Base-by-base conservation (phyloP, 2,329 filamentous ascomycete genomes). In the Seiridium unicorne region DNA sequence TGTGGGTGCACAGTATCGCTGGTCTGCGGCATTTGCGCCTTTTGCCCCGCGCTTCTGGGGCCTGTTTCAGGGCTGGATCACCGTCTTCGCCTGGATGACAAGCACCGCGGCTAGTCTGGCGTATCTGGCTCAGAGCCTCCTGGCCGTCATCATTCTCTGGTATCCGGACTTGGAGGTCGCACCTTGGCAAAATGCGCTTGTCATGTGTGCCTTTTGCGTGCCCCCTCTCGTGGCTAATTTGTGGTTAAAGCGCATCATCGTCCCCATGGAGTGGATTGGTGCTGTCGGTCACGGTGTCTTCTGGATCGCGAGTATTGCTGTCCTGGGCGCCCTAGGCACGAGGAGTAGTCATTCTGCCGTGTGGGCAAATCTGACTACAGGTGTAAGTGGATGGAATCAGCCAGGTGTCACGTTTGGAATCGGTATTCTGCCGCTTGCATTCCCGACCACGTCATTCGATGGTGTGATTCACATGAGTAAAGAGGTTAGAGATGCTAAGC, bases 1-100 rank as follows among this genome's bases (percentile, higher is more conserved):
- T n/a, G 57, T 59, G 3, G 57, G 57, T n/a, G 57, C 57, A 1
- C 57, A 59, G 32, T 59, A 59, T n/a, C 57, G 57, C 3, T 59
- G 57, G 49, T 53, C 57, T 2, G 49, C 42, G 31, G 32, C 35
- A 26, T 59, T 59, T 42, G 57, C 57, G 7, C 57, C 47, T 11
- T 51, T 49, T 7, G 10, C 48, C n/a, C 57, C 40, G 42, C 47
- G 57, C 48, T 59, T 59, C 49, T 59, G 57, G 57, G 49, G 57
- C 31, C 40, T 59, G 18, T 53, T 59, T 42, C 57, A 59, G 40
- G 57, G 57, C 35, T 58, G 56, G 56, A 49, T 59, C 42, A 54
- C 57, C 3, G 48, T 59, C 1, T 59, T 59, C 18, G 57, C 38
- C 38, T 59, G 57, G 57, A 59, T 59, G 49, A 53, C 49, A 7